phyloP scores from a whole-genome alignment of 345 rosid genomes.

The Euphorbia pulcherrima region DNA sequence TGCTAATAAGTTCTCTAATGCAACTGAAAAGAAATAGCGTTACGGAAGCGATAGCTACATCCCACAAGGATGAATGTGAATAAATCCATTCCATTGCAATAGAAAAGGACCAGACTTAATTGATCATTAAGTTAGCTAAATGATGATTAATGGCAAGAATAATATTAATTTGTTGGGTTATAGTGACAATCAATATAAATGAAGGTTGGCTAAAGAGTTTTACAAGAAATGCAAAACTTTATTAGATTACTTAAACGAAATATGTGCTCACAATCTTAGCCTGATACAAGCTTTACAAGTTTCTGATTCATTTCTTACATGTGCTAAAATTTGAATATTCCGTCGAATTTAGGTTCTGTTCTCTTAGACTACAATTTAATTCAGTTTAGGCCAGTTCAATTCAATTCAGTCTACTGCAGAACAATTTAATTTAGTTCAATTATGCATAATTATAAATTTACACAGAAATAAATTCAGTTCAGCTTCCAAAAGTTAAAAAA shows the following conservation, averaged over 20 bases:
- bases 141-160: background rate
- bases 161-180: background rate
- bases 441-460: no score
- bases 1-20: slow-evolving; percentile 41
- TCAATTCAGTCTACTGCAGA: no score
- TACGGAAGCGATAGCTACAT: slow-evolving; percentile 38
- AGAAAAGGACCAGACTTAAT: background rate
- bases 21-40: slow-evolving; percentile 50
- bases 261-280: background rate
- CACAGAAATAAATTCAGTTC: no score
- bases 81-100: slow-evolving; percentile 23
- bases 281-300: background rate
- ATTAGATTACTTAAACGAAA: background rate
- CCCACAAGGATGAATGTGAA: slow-evolving; percentile 35
- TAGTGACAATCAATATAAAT: background rate
- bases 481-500: no score
- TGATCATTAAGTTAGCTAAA: background rate
- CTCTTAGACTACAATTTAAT: no score
- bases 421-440: no score
- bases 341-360: no score
- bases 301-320: background rate
- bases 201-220: background rate
- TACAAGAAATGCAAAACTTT: slow-evolving; percentile 6
- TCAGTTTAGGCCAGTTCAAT: no score
- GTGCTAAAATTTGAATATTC: no score